phyloP scores from a whole-genome alignment of 1,284 basidiomycete species.

The Neolentinus lepideus region DNA sequence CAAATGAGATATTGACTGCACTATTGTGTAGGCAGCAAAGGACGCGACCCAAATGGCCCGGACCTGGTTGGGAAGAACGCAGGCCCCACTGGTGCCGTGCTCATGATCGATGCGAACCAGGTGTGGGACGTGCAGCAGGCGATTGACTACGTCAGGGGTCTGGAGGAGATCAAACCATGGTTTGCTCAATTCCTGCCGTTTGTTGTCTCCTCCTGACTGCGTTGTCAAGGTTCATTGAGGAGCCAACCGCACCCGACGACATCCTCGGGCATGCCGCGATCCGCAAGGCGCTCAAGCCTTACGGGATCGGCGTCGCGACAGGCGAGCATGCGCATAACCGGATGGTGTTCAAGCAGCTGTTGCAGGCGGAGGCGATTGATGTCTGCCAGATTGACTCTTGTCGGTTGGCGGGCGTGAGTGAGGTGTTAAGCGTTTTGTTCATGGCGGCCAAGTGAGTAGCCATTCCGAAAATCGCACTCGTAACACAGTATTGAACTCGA shows the following conservation, averaged over 20 bases:
- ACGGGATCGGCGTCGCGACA: conserved; percentile 90
- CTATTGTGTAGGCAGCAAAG: conserved; percentile 15
- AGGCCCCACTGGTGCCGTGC: conserved; percentile 85
- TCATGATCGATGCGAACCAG: conserved; percentile 98
- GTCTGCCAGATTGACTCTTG: conserved; percentile 97
- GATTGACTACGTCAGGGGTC: conserved; percentile 82
- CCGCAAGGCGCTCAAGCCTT: conserved; percentile 72
- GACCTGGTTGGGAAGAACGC: conserved; percentile 83
- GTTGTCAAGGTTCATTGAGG: conserved; percentile 82
- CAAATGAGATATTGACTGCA: background rate
- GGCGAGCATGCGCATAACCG: conserved; percentile 96
- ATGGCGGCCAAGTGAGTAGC: conserved; percentile 83
- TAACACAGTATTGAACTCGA: too few relatives aligned
- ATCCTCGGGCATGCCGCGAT: conserved; percentile 81
- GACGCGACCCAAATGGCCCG: conserved; percentile 56
- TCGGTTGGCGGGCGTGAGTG: conserved; percentile 87
- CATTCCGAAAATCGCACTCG: conserved; percentile 3
- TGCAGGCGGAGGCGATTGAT: conserved; percentile 91
- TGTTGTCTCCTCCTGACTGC: background rate
- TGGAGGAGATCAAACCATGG: conserved; percentile 89
- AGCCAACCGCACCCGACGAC: conserved; percentile 92
- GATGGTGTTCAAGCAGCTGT: conserved; percentile 95
- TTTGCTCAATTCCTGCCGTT: conserved; percentile 20
- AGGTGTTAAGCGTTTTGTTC: conserved; percentile 87
- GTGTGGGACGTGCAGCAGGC: conserved; percentile 95